Percentiles rank a stretch among this genome's conserved stretches.
phyloP scores from a whole-genome alignment of 371 early-diverging fungal species.

The Polyrhizophydium stewartii region DNA sequence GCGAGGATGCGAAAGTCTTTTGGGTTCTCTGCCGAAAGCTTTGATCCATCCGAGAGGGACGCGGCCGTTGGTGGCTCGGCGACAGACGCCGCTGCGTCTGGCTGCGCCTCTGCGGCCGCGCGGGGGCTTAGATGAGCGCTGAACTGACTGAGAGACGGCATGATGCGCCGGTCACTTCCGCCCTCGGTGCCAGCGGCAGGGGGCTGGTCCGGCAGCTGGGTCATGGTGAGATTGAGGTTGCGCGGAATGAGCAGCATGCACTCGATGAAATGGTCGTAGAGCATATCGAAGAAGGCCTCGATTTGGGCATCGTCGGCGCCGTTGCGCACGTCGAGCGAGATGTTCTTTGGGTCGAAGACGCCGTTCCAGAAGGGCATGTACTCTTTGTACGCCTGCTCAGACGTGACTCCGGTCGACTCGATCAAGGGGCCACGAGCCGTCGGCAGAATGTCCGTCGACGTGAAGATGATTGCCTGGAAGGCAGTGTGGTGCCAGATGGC shows the following conservation, averaged over 20 bases:
- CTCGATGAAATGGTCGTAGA: constrained; percentile 26
- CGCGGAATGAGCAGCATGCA: constrained; percentile 21
- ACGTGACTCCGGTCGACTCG: neutral
- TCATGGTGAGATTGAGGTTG: constrained; percentile 8
- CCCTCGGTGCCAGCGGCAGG: constrained; percentile 17
- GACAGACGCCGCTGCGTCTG: too few relatives aligned
- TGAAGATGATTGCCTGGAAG: neutral
- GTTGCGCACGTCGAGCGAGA: neutral
- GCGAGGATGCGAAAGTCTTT: constrained; percentile 67
- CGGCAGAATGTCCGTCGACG: neutral
- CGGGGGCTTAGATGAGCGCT: too few relatives aligned
- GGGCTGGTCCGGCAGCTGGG: neutral
- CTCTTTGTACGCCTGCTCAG: constrained; percentile 22
- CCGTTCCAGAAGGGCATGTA: constrained; percentile 27
- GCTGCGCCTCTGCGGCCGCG: constrained; percentile 9
- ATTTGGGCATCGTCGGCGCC: too few relatives aligned
- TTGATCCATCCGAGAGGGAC: too few relatives aligned
- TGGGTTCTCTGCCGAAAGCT: constrained; percentile 30
- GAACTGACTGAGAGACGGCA: too few relatives aligned
- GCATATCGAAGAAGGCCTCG: constrained; percentile 9
- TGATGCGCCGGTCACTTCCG: neutral
- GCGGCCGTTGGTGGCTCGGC: neutral
- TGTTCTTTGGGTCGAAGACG: constrained; percentile 8
- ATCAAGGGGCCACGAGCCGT: neutral
- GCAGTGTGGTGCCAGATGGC: neutral